Evolutionary conservation across 2,329 filamentous ascomycete genomes (phyloP).

Genomic region (Elsinoe fawcettii): DNA sequence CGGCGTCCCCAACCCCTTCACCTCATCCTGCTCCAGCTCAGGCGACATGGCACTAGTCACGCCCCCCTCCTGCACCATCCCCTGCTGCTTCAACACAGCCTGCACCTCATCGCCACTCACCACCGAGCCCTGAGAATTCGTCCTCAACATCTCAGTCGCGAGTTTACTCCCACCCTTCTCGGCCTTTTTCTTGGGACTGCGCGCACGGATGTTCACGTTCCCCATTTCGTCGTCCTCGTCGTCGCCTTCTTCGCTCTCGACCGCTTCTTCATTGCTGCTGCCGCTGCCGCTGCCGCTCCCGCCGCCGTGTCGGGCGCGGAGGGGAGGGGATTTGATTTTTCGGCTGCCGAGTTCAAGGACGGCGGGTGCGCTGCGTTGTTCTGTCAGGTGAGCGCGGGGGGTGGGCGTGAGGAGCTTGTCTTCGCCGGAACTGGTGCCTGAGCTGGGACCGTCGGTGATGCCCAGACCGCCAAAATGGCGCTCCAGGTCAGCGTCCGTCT

Average conservation of each 20-base stretch:
- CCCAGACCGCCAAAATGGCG: slow-evolving; percentile 58
- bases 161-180: slow-evolving; percentile 72
- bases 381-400: slow-evolving; percentile 48
- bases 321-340: not conserved
- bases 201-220: slow-evolving; percentile 41
- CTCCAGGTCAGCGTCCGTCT: slow-evolving; percentile 32
- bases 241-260: slow-evolving; percentile 65
- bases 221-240: slow-evolving; percentile 92
- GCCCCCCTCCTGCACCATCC: not conserved
- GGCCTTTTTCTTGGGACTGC: slow-evolving; percentile 46
- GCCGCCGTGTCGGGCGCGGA: slow-evolving; percentile 41
- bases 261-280: slow-evolving; percentile 2
- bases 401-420: slow-evolving; percentile 21
- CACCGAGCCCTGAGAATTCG: slow-evolving; percentile 82
- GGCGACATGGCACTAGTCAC: not conserved
- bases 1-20: slow-evolving; percentile 16
- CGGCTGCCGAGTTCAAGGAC: slow-evolving; percentile 19
- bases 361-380: slow-evolving; percentile 60
- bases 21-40: slow-evolving; percentile 1
- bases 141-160: slow-evolving; percentile 95
- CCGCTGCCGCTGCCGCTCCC: not conserved
- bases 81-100: slow-evolving; percentile 22
- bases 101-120: slow-evolving; percentile 42
- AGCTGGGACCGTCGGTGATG: slow-evolving; percentile 43
- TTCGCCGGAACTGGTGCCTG: slow-evolving; percentile 45